A percentile compares a stretch with the other conserved stretches of the same genome.
Evolutionary conservation across 345 rosid species (phyloP).

Genomic region (Hibiscus mutabilis): DNA sequence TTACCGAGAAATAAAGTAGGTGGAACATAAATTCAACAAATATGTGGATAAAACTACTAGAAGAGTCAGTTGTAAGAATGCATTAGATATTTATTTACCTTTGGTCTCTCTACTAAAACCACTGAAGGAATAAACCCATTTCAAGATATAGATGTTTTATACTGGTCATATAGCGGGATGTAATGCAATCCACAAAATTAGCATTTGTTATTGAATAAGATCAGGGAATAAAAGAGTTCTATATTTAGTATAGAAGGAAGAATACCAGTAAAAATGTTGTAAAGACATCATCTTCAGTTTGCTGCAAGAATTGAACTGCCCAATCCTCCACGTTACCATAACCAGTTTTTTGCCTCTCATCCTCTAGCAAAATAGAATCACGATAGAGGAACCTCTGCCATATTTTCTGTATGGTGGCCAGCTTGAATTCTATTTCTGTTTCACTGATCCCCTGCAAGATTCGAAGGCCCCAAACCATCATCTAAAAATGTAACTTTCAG

Average conservation of each 20-base stretch:
- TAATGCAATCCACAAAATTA: neutral
- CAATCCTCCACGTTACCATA: constrained; percentile 50
- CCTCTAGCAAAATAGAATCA: constrained; percentile 79
- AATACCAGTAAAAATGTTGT: constrained; percentile 74
- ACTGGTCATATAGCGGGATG: neutral
- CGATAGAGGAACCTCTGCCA: constrained; percentile 89
- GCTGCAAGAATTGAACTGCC: constrained; percentile 53
- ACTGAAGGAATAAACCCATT: neutral
- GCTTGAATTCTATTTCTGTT: constrained; percentile 61
- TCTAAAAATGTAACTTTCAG: neutral
- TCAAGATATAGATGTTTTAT: neutral
- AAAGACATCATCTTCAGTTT: constrained; percentile 69
- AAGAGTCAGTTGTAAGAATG: no score
- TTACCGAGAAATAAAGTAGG: no score
- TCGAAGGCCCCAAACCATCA: constrained; percentile 6
- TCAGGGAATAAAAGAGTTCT: neutral
- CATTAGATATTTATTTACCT: no score
- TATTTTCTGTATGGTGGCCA: constrained; percentile 60
- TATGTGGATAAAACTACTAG: no score
- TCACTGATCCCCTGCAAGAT: constrained; percentile 53
- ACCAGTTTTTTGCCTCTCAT: constrained; percentile 56
- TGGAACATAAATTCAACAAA: no score
- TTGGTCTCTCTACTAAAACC: no score
- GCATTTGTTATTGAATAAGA: neutral
- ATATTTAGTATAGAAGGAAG: neutral